phyloP scores from a whole-genome alignment of 1,284 basidiomycete genomes.

The Apiotrichum veenhuisii region DNA sequence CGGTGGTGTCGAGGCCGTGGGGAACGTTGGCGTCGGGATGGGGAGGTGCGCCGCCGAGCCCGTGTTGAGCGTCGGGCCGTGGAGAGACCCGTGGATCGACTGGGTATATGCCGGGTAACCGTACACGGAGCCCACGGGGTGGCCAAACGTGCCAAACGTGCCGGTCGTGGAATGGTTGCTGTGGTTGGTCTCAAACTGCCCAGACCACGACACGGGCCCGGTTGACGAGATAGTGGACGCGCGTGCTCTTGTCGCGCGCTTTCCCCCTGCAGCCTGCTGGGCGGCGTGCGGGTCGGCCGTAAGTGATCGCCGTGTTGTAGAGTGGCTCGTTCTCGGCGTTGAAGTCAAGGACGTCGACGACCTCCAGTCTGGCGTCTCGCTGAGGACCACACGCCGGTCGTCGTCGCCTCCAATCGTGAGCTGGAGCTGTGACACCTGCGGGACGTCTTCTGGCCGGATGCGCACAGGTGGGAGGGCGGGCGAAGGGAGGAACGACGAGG shows the following conservation, averaged over 20 bases:
- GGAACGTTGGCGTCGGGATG: constrained; percentile 9
- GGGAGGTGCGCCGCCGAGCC: constrained; percentile 9
- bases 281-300: constrained; percentile 10
- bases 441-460: constrained; percentile 21
- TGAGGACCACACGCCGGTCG: constrained; percentile 18
- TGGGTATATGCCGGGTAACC: no score
- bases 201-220: constrained; percentile 8
- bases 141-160: background rate
- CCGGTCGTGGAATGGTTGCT: background rate
- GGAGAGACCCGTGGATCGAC: constrained; percentile 3
- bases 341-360: constrained; percentile 27
- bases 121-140: background rate
- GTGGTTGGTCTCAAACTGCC: background rate
- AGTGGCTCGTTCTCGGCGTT: constrained; percentile 10
- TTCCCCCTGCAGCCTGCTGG: background rate
- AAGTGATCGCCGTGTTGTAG: background rate
- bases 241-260: constrained; percentile 3
- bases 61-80: background rate
- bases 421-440: constrained; percentile 18
- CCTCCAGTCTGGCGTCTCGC: constrained; percentile 22
- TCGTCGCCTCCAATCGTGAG: constrained; percentile 21
- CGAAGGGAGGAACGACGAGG: constrained; percentile 29
- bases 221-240: constrained; percentile 15
- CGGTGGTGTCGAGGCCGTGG: constrained; percentile 33
- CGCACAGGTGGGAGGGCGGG: constrained; percentile 17